Conservation (phyloP, 179 eudicot genomes). For the Silene noctiflora region DNA sequence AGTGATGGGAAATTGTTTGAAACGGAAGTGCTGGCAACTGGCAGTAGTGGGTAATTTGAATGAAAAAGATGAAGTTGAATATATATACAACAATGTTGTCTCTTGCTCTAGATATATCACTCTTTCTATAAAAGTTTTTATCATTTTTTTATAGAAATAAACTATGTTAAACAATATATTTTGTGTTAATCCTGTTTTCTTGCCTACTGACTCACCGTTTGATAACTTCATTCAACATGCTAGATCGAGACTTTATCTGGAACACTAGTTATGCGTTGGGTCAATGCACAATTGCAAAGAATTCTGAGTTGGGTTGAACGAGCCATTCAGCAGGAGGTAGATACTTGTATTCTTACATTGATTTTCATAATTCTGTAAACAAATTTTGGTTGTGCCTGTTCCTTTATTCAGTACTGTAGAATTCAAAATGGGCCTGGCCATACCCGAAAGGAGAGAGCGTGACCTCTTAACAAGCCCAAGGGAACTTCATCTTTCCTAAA, state of each 20-base stretch:
- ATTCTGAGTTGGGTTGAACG: conserved; percentile 85
- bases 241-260: conserved; percentile 94
- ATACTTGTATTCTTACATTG: conserved; percentile 8
- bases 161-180: not conserved
- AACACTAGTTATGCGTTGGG: conserved; percentile 96
- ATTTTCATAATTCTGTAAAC: not conserved
- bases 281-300: conserved; percentile 89
- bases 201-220: conserved; percentile 7
- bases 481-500: too few relatives aligned
- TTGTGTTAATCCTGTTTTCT: conserved; percentile 5
- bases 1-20: too few relatives aligned
- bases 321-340: conserved; percentile 96
- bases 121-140: not conserved
- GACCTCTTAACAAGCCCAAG: too few relatives aligned
- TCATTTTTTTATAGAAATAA: not conserved
- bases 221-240: conserved; percentile 20
- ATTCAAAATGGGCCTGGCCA: too few relatives aligned
- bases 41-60: not conserved
- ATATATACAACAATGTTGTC: not conserved
- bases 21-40: too few relatives aligned
- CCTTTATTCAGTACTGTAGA: conserved; percentile 1
- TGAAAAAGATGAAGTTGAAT: conserved; percentile 2
- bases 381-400: not conserved
- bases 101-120: not conserved
- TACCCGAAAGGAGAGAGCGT: too few relatives aligned